Evolutionary conservation across 306 rosid genomes (phyloP).

Genomic region (Begonia masoniana): DNA sequence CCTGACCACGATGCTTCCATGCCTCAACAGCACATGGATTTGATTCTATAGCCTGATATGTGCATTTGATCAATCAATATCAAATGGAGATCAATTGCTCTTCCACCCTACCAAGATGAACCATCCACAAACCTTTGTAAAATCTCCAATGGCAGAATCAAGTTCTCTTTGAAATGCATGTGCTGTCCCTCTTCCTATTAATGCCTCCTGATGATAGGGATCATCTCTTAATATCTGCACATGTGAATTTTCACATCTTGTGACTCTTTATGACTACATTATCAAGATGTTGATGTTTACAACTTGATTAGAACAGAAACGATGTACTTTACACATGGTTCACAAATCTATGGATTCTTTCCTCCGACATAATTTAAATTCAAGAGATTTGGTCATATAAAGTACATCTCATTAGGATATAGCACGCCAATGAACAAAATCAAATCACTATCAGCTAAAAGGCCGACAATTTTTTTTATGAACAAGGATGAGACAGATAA

Average conservation of each 20-base stretch:
- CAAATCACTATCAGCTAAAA: no score
- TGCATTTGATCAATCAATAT: background rate
- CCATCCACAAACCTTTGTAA: slow-evolving; percentile 59
- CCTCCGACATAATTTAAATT: no score
- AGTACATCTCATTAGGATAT: no score
- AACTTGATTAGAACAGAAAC: background rate
- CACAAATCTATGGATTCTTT: no score
- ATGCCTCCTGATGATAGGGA: slow-evolving; percentile 84
- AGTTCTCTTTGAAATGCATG: slow-evolving; percentile 87
- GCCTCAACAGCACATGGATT: slow-evolving; percentile 90
- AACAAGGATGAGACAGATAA: no score
- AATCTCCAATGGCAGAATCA: slow-evolving; percentile 79
- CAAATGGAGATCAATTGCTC: no score
- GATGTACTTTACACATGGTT: slow-evolving; percentile 5
- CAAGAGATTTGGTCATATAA: no score
- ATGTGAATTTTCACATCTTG: background rate
- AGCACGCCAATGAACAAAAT: no score
- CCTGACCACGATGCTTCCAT: slow-evolving; percentile 99
- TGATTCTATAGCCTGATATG: slow-evolving; percentile 70
- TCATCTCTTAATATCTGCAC: slow-evolving; percentile 82
- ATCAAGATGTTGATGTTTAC: background rate
- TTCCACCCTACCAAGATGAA: slow-evolving; percentile 9
- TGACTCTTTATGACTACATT: background rate
- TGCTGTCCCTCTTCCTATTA: slow-evolving; percentile 96
- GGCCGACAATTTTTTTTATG: no score